Percentiles rank a stretch among this genome's conserved stretches.
Evolutionary conservation across 192 early-diverging fungal genomes (phyloP).

Genomic region (Radiomyces spectabilis): DNA sequence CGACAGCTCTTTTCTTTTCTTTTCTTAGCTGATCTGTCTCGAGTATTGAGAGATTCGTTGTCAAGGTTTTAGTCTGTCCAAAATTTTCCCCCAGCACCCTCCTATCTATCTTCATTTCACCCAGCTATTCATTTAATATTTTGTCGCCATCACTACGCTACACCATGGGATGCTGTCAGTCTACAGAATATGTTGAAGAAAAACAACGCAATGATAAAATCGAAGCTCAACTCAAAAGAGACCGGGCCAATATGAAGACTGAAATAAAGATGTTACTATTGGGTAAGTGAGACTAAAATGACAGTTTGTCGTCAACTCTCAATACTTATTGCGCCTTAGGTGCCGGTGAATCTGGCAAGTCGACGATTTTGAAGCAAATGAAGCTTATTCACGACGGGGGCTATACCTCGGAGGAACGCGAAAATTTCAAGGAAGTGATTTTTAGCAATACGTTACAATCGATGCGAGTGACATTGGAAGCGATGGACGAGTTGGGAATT

Average conservation of each 20-base stretch:
- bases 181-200: constrained; percentile 78
- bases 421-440: constrained; percentile 93
- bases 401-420: constrained; percentile 82
- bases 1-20: too few relatives aligned
- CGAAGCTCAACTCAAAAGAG: constrained; percentile 78
- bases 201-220: constrained; percentile 86
- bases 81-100: too few relatives aligned
- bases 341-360: constrained; percentile 96
- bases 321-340: constrained; percentile 35
- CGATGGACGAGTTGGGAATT: constrained; percentile 85
- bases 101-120: background rate
- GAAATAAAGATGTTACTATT: constrained; percentile 97
- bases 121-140: background rate
- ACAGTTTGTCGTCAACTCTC: background rate
- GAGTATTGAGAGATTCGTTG: too few relatives aligned
- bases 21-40: too few relatives aligned
- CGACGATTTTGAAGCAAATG: constrained; percentile 98
- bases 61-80: too few relatives aligned
- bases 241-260: constrained; percentile 73
- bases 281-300: constrained; percentile 31
- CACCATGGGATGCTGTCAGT: constrained; percentile 87
- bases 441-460: constrained; percentile 94
- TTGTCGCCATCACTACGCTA: background rate
- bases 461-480: constrained; percentile 92
- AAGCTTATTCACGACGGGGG: constrained; percentile 95